Evolutionary conservation across 1,139 yeast genomes (phyloP), one percentile per base, ranked within the genome.

Genomic region (Lodderomyces margitis): DNA sequence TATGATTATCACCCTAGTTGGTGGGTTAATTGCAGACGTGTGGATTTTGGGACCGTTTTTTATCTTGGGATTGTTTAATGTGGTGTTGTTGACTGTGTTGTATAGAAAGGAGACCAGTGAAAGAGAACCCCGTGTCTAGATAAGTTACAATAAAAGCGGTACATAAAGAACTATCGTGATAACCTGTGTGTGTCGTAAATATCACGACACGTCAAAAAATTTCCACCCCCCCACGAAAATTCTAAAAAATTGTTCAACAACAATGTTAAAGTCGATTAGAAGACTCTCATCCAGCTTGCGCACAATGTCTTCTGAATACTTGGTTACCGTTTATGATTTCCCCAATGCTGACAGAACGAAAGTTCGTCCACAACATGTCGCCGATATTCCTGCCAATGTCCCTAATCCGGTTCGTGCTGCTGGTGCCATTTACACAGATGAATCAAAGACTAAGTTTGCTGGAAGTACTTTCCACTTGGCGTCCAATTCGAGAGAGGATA

Each of bases 291-390:
- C 44, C 4, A 34, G 38, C 14, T 14, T 36, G 7, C 27, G 49
- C 24, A 40, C 16, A 34, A 53, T 59, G 53, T 49, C 64, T 43
- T 54, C 54, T 40, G 88, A 83, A 60, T 83, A 84, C 81, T 68
- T 77, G 61, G 92, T 81, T n/a, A 70, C 82, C 50, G 75, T 85
- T 34, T 82, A 70, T 57, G 95, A 86, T 60, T 78, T 78, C 54
- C 86, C 87, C 37, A 80, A 79, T 28, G 61, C 76, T 38, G 84
- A 81, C 56, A 73, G 88, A 55, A 53, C 75, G 19, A 59, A 69
- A 11, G 72, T 72, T 36, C 78, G 92, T 57, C 68, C 78, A 4
- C 66, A 66, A 41, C 95, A 87, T 58, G 59, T 86, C 25, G 75
- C 74, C 15, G 75, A 62, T 2, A 75, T 83, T 43, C 79, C 82